A percentile compares a stretch with the other conserved stretches of the same genome.
phyloP scores from a whole-genome alignment of 345 rosid genomes.

The Citrus cavaleriei region DNA sequence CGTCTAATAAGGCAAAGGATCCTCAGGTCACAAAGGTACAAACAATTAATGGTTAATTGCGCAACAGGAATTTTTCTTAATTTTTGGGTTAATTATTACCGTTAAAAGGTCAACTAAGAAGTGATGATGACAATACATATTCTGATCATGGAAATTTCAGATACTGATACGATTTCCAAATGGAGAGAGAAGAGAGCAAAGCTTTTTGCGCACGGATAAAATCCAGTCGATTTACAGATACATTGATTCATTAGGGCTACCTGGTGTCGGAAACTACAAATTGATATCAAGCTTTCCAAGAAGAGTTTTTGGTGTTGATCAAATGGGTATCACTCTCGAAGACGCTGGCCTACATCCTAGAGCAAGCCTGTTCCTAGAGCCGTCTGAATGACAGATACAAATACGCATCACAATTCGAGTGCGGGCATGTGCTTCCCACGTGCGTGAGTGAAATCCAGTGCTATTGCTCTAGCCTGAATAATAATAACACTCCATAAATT shows the following conservation, averaged over 20 bases:
- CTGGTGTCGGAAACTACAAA: slow-evolving; percentile 39
- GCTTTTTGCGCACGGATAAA: slow-evolving; percentile 40
- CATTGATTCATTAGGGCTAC: slow-evolving; percentile 47
- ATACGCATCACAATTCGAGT: not conserved
- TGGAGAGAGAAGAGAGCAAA: slow-evolving; percentile 59
- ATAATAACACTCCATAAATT: too few relatives aligned
- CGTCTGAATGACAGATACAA: not conserved
- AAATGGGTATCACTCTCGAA: slow-evolving; percentile 43
- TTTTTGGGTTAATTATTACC: not conserved
- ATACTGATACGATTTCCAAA: slow-evolving; percentile 54
- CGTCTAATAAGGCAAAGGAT: slow-evolving; percentile 22
- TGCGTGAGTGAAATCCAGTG: not conserved
- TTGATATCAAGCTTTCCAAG: slow-evolving; percentile 53
- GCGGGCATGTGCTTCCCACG: not conserved
- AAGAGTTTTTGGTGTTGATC: slow-evolving; percentile 42
- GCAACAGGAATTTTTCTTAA: not conserved
- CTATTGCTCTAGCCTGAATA: too few relatives aligned
- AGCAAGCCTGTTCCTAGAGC: slow-evolving; percentile 59
- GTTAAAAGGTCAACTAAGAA: too few relatives aligned
- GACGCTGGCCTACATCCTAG: slow-evolving; percentile 60
- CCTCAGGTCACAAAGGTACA: slow-evolving; percentile 43
- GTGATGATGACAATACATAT: not conserved
- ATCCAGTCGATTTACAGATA: slow-evolving; percentile 38
- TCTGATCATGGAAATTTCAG: slow-evolving; percentile 25
- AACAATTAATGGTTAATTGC: too few relatives aligned